Conservation (phyloP, 306 rosid species). For the Glycyrrhiza uralensis region DNA sequence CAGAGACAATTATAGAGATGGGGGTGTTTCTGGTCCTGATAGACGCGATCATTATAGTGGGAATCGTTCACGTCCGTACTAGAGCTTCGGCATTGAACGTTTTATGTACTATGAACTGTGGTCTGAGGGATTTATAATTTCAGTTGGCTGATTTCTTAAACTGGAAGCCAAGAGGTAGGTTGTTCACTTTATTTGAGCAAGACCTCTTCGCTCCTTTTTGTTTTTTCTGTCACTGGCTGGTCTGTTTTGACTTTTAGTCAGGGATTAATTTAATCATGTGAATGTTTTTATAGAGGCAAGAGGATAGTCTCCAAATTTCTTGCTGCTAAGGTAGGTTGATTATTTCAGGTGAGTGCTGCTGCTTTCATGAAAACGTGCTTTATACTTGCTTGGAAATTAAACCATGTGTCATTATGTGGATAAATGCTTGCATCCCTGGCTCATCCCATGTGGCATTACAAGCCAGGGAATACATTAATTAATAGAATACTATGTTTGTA, state of each 20-base stretch:
- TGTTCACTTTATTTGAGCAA: constrained; percentile 74
- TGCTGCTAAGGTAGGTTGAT: constrained; percentile 99
- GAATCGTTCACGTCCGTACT: constrained; percentile 93
- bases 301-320: constrained; percentile 95
- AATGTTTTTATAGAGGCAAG: constrained; percentile 94
- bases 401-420: constrained; percentile 39
- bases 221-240: constrained; percentile 50
- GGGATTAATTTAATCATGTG: constrained; percentile 85
- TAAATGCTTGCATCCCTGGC: constrained; percentile 44
- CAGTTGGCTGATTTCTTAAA: constrained; percentile 76
- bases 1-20: constrained; percentile 74
- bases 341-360: constrained; percentile 96
- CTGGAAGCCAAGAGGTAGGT: constrained; percentile 97
- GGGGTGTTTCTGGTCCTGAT: constrained; percentile 86
- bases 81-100: constrained; percentile 45
- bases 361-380: constrained; percentile 47
- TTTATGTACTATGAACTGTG: constrained; percentile 86
- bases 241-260: constrained; percentile 51
- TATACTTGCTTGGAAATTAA: constrained; percentile 43
- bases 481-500: constrained; percentile 22
- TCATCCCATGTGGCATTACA: constrained; percentile 35
- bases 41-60: constrained; percentile 86
- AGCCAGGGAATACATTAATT: constrained; percentile 24
- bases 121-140: constrained; percentile 71
- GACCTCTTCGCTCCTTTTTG: constrained; percentile 72